phyloP scores from a whole-genome alignment of 108 stramenopile genomes.

The Schizochytrium sp. region DNA sequence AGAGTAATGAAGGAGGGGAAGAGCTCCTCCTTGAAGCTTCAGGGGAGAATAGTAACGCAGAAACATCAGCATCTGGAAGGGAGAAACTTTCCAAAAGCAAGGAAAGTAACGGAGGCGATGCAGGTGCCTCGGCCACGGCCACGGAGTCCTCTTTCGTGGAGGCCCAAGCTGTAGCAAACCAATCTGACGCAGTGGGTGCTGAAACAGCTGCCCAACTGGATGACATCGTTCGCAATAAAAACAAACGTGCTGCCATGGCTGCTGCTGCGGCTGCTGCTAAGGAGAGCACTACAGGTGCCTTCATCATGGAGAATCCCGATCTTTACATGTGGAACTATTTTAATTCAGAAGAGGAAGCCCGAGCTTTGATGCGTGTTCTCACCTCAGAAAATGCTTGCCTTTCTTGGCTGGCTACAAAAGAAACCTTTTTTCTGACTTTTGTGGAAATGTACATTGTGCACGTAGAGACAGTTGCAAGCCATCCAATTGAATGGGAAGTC shows the following conservation, averaged over 20 bases:
- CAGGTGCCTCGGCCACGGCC: too few species aligned
- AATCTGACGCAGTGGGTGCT: background rate
- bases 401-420: constrained; percentile 37
- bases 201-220: constrained; percentile 17
- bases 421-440: constrained; percentile 51
- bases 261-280: constrained; percentile 15
- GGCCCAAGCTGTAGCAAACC: too few species aligned
- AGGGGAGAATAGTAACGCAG: too few species aligned
- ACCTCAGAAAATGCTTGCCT: constrained; percentile 48
- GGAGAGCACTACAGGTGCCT: constrained; percentile 15
- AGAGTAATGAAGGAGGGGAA: too few species aligned
- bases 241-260: constrained; percentile 23
- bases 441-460: constrained; percentile 53
- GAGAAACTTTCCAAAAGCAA: too few species aligned
- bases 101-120: too few species aligned
- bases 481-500: constrained; percentile 18
- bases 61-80: too few species aligned
- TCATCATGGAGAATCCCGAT: constrained; percentile 46
- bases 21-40: too few species aligned
- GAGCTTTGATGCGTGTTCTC: constrained; percentile 2
- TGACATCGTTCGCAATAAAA: background rate
- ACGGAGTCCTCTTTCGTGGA: too few species aligned
- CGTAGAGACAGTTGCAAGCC: constrained; percentile 33
- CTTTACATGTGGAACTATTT: constrained; percentile 57
- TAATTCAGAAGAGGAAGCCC: constrained; percentile 56